Evolutionary conservation across 345 rosid species (phyloP).

Genomic region (Eucalyptus guilfoylei): DNA sequence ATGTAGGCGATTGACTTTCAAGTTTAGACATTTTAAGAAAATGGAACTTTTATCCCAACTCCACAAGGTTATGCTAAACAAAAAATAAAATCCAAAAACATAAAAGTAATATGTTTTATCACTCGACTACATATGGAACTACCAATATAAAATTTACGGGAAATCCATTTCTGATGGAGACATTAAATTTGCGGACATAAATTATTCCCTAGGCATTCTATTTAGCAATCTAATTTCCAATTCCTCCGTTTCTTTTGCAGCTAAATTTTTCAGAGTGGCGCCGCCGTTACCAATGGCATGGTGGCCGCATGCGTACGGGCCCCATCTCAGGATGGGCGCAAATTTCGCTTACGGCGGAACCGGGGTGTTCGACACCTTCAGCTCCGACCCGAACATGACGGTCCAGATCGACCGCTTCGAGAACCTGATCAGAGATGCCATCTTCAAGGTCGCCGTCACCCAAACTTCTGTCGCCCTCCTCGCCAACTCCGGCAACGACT

Average conservation of each 20-base stretch:
- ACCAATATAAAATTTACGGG: neutral
- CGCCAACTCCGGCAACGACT: slow-evolving; percentile 22
- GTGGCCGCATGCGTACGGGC: neutral
- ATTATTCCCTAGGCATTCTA: neutral
- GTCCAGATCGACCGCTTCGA: slow-evolving; percentile 11
- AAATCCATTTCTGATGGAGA: neutral
- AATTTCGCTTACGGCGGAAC: slow-evolving; percentile 30
- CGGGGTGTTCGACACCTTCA: slow-evolving; percentile 12
- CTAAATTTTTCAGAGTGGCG: neutral
- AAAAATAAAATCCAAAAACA: neutral
- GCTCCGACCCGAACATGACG: slow-evolving; percentile 8
- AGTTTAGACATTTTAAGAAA: neutral
- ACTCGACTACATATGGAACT: neutral
- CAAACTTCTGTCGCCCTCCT: slow-evolving; percentile 9
- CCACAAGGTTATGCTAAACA: neutral
- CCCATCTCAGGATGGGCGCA: neutral
- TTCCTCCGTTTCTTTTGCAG: neutral
- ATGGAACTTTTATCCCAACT: neutral
- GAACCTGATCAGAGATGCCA: neutral
- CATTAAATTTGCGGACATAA: neutral
- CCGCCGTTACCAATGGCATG: neutral
- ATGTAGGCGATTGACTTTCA: neutral
- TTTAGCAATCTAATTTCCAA: neutral
- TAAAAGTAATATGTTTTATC: neutral
- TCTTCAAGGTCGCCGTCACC: neutral